Percentiles rank a stretch among this genome's conserved stretches.
These are phyloP conservation scores for Condylostoma magnum DNA, from an alignment of 169 alveolate species.

Conservation along the genomic window DNA sequence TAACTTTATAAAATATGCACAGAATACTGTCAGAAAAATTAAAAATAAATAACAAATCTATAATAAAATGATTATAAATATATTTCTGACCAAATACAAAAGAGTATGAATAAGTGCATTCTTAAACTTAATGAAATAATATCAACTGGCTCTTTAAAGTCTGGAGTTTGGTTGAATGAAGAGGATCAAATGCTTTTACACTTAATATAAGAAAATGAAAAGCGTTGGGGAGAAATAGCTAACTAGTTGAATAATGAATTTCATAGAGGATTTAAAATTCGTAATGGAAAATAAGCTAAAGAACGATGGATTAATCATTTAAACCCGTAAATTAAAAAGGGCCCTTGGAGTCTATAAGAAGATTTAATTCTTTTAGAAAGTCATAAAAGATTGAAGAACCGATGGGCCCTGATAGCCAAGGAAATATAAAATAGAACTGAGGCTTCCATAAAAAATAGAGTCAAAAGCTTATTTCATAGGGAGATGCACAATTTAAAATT, in stretches of 20 bases:
- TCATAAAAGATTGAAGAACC: conserved; percentile 56
- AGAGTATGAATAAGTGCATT: neutral
- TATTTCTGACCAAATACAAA: neutral
- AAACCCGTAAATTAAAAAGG: conserved; percentile 57
- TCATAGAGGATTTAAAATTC: conserved; percentile 24
- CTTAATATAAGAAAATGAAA: conserved; percentile 50
- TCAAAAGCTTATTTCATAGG: conserved; percentile 62
- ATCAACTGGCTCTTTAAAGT: conserved; percentile 5
- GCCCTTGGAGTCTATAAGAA: conserved; percentile 58
- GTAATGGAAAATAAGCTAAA: conserved; percentile 69
- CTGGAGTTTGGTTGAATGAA: conserved; percentile 40
- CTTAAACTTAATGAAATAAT: conserved; percentile 4
- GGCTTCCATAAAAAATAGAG: conserved; percentile 69
- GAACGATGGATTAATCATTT: conserved; percentile 76
- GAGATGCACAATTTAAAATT: neutral
- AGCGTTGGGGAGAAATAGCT: conserved; percentile 74
- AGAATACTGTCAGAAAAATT: neutral
- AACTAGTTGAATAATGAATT: conserved; percentile 48
- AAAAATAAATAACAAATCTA: neutral
- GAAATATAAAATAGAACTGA: conserved; percentile 70
- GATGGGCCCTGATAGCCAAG: conserved; percentile 73
- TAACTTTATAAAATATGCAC: neutral
- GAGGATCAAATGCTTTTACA: conserved; percentile 54
- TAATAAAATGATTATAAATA: neutral
- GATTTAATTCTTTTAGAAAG: conserved; percentile 48